phyloP scores from a whole-genome alignment of 345 rosid species.

The Turritis glabra region DNA sequence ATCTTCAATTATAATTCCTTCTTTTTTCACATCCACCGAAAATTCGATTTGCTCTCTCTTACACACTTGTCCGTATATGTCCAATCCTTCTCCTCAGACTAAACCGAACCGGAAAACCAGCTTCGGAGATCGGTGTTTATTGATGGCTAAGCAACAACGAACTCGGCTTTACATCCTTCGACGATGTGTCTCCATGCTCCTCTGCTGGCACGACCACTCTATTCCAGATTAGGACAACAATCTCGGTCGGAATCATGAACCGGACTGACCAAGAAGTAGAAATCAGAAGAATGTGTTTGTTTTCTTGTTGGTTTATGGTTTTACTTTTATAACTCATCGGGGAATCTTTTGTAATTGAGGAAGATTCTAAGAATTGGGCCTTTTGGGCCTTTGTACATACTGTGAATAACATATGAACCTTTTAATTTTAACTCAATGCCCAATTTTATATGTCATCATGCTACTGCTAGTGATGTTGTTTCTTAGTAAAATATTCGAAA shows the following conservation, averaged over 20 bases:
- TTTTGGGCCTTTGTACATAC: neutral
- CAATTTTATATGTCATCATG: neutral
- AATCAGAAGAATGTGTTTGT: neutral
- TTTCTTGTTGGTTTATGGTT: neutral
- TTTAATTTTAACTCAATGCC: neutral
- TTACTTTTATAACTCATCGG: neutral
- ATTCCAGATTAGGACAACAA: conserved; percentile 22
- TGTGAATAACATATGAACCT: conserved; percentile 9
- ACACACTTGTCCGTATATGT: conserved; percentile 26
- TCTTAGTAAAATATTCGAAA: neutral
- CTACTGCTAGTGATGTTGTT: neutral
- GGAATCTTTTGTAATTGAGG: conserved; percentile 6
- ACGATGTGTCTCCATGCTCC: conserved; percentile 80
- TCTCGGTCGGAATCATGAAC: neutral
- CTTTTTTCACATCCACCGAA: neutral
- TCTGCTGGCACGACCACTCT: conserved; percentile 74
- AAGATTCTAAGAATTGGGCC: neutral
- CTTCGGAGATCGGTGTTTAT: conserved; percentile 48
- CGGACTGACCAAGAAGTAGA: neutral
- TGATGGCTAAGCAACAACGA: conserved; percentile 75
- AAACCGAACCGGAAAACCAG: conserved; percentile 41
- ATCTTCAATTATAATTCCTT: neutral
- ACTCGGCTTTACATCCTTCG: conserved; percentile 75
- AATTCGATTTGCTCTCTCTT: neutral
- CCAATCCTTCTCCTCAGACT: conserved; percentile 20